These are phyloP conservation scores for Serendipita sp. DNA, from an alignment of 768 basidiomycete species.

Conservation along the genomic window DNA sequence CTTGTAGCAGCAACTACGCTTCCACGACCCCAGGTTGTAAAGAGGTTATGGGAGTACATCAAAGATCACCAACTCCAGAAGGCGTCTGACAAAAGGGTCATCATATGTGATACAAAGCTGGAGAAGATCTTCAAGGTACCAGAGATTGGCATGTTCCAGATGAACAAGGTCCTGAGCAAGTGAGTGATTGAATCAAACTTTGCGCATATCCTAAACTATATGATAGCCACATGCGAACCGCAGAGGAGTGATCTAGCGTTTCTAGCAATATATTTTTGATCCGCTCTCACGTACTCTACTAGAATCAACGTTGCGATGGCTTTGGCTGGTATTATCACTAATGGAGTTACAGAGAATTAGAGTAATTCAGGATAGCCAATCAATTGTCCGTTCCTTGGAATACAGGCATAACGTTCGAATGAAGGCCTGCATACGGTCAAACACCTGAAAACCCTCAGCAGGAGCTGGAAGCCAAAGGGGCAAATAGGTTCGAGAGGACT, in stretches of 20 bases:
- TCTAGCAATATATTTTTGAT: too few species aligned
- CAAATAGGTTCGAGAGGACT: background rate
- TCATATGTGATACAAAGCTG: slow-evolving; percentile 61
- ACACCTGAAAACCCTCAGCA: background rate
- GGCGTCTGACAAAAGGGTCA: slow-evolving; percentile 65
- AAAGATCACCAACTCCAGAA: slow-evolving; percentile 71
- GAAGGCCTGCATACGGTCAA: background rate
- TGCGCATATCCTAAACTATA: background rate
- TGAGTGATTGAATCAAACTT: slow-evolving; percentile 19
- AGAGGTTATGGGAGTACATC: slow-evolving; percentile 80
- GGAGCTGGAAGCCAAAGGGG: background rate
- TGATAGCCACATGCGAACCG: background rate
- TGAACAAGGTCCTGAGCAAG: slow-evolving; percentile 83
- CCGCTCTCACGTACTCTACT: too few species aligned
- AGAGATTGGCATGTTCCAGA: slow-evolving; percentile 75
- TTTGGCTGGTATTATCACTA: background rate
- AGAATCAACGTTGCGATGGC: background rate
- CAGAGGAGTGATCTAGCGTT: background rate
- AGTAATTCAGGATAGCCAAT: background rate
- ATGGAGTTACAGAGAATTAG: background rate
- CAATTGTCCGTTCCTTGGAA: too few species aligned
- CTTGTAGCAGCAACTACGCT: slow-evolving; percentile 28
- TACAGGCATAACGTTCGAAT: too few species aligned
- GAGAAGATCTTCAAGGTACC: slow-evolving; percentile 63
- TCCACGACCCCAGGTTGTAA: slow-evolving; percentile 81